phyloP scores from a whole-genome alignment of 1,284 basidiomycete species.

The Pseudozyma thailandica region DNA sequence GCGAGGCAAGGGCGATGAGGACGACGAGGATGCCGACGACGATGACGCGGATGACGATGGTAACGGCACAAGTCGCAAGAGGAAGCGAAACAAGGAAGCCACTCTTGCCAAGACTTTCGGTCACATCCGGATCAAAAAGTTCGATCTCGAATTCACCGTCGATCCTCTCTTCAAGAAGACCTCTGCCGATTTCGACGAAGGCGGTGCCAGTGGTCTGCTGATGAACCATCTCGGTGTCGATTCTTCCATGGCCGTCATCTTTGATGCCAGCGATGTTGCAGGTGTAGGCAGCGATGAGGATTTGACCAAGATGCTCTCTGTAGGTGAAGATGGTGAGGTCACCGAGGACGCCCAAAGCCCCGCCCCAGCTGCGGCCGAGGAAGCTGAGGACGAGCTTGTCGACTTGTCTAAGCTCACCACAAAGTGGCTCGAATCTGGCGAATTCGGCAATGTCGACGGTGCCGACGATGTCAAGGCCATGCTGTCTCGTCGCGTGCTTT shows the following conservation, averaged over 20 bases:
- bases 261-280: conserved; percentile 91
- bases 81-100: conserved; percentile 61
- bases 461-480: conserved; percentile 30
- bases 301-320: conserved; percentile 33
- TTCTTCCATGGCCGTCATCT: conserved; percentile 86
- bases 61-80: conserved; percentile 73
- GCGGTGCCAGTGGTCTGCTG: conserved; percentile 83
- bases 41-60: conserved; percentile 71
- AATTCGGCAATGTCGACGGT: conserved; percentile 14
- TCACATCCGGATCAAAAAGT: conserved; percentile 84
- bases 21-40: conserved; percentile 69
- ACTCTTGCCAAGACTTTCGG: conserved; percentile 69
- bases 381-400: conserved; percentile 26
- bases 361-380: conserved; percentile 19
- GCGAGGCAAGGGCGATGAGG: conserved; percentile 69
- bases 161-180: conserved; percentile 98
- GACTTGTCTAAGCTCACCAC: conserved; percentile 54
- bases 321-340: conserved; percentile 28
- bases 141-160: conserved; percentile 82
- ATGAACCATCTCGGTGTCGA: conserved; percentile 75
- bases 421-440: conserved; percentile 48
- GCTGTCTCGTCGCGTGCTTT: conserved; percentile 52
- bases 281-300: conserved; percentile 79
- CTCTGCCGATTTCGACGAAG: conserved; percentile 97
- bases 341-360: conserved; percentile 16